Evolutionary conservation across 306 rosid genomes (phyloP).

Genomic region (Dalbergia oliveri): DNA sequence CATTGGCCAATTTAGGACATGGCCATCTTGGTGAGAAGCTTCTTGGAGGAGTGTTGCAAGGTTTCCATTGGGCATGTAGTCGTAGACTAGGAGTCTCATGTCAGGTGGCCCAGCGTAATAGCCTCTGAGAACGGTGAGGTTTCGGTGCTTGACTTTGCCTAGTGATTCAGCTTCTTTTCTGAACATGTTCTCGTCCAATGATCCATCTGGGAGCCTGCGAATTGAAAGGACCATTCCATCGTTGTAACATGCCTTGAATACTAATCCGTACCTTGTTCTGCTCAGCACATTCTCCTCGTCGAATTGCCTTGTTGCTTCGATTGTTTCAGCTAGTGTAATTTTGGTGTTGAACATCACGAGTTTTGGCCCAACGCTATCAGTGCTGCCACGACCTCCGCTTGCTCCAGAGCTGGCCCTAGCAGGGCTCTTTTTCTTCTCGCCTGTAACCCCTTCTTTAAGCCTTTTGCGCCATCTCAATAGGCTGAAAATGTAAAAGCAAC

Average conservation of each 20-base stretch:
- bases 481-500: conserved; percentile 89
- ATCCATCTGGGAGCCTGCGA: conserved; percentile 81
- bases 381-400: conserved; percentile 89
- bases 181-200: conserved; percentile 79
- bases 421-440: conserved; percentile 85
- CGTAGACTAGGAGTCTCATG: conserved; percentile 77
- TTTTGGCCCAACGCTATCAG: conserved; percentile 85
- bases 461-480: conserved; percentile 84
- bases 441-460: conserved; percentile 69
- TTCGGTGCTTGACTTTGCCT: conserved; percentile 83
- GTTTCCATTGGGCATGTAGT: conserved; percentile 98
- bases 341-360: conserved; percentile 91
- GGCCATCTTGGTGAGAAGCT: conserved; percentile 98
- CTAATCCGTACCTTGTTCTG: conserved; percentile 81
- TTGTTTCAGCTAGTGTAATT: conserved; percentile 85
- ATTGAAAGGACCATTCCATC: conserved; percentile 95
- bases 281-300: conserved; percentile 96
- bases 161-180: conserved; percentile 88
- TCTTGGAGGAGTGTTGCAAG: conserved; percentile 98
- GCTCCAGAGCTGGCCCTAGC: conserved; percentile 86
- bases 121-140: conserved; percentile 92
- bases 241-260: conserved; percentile 86
- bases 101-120: conserved; percentile 84
- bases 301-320: conserved; percentile 90
- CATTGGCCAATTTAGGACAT: conserved; percentile 98